Base-by-base conservation (phyloP, 2,329 filamentous ascomycete species). In the Paradendryphiella salina region DNA sequence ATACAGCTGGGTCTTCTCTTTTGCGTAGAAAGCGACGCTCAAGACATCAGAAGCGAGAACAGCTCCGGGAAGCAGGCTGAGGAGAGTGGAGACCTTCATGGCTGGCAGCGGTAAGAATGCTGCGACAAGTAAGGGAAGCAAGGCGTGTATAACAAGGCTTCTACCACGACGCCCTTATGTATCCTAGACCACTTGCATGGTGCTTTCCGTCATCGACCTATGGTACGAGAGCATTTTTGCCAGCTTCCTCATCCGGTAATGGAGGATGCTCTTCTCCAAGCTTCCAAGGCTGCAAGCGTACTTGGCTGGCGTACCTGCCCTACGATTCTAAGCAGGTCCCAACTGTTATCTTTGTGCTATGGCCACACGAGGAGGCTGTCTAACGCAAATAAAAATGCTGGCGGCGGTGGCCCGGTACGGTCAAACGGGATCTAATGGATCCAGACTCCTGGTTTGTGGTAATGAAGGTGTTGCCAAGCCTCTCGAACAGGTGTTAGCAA, bases 1-100 rank as follows among this genome's bases (percentile, higher is more conserved):
- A 20, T 61, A 56, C 6, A 71, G 51, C 17, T 67, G 51, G 2
- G 39, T 64, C 45, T 60, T 63, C 41, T 70, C 65, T 34, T 77
- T 65, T 0, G 66, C 56, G 46, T 57, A 57, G 44, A 70, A 64
- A 6, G 66, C 62, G 28, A 70, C 65, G 48, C 58, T 65, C 46
- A 69, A 49, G 26, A 63, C 53, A 42, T 69, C 57, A 11, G 61
- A 61, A 14, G 65, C 66, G 15, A 70, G 49, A n/a, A 56, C 63
- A 15, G 54, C 52, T 4, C 55, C 57, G 11, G 66, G 63, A 7
- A 69, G 54, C 14, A 70, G 38, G 35, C 60, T 54, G 28, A 69
- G 61, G 39, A 69, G 50, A 3, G 60, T 37, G 31, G 59, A 56
- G 39, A 66, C 52, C 59, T 65, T 70, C 64, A 70, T 70, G 33